Conservation (phyloP, 169 alveolate genomes). For the Eimeria falciformis region DNA sequence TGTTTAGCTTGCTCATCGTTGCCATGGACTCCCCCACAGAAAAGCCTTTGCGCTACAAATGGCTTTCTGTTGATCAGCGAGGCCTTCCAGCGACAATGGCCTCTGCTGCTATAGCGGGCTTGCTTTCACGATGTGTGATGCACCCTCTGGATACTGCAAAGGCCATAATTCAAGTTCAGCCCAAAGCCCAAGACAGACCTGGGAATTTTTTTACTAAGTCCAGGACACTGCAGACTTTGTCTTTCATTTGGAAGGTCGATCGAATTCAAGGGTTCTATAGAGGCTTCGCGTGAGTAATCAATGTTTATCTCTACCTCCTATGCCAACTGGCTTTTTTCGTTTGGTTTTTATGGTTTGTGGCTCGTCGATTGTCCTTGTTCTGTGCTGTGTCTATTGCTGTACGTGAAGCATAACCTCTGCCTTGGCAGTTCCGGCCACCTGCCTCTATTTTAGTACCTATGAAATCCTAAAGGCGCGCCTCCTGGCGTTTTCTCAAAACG, state of each 20-base stretch:
- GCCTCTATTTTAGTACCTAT: conserved; percentile 77
- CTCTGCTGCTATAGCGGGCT: conserved; percentile 72
- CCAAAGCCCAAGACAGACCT: neutral
- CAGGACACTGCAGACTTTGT: conserved; percentile 38
- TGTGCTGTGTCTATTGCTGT: neutral
- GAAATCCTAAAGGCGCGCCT: conserved; percentile 52
- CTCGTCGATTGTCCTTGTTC: neutral
- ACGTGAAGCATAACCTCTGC: conserved; percentile 62
- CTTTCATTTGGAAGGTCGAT: conserved; percentile 7
- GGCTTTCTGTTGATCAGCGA: conserved; percentile 32
- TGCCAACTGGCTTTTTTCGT: neutral
- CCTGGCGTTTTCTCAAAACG: neutral
- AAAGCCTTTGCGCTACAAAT: conserved; percentile 10
- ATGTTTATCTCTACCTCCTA: neutral
- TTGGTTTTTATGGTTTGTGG: neutral
- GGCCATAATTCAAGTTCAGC: conserved; percentile 76
- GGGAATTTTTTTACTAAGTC: neutral
- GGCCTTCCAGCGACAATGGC: conserved; percentile 66
- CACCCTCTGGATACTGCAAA: conserved; percentile 78
- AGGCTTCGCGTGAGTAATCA: conserved; percentile 66
- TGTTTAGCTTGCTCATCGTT: no score
- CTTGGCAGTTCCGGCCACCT: conserved; percentile 77
- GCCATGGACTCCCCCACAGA: neutral
- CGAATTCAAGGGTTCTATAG: conserved; percentile 61
- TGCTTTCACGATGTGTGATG: conserved; percentile 28